A percentile compares a stretch with the other conserved stretches of the same genome.
Evolutionary conservation across 2,329 filamentous ascomycete species (phyloP).

Genomic region (Hyphodiscus sp.): DNA sequence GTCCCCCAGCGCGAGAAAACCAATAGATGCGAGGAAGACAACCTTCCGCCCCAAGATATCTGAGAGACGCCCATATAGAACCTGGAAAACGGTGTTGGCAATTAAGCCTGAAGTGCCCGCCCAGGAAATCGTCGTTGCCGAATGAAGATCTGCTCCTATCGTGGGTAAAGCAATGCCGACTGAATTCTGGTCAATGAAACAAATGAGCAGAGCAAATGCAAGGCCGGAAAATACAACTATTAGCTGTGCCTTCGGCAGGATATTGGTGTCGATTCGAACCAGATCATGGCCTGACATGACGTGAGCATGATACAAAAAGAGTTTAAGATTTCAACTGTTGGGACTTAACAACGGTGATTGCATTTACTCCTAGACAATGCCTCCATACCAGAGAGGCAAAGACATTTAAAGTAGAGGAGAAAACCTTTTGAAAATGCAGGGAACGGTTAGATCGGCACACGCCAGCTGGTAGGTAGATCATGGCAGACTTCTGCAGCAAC

Average conservation of each 20-base stretch:
- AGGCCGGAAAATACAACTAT: conserved; percentile 45
- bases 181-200: conserved; percentile 36
- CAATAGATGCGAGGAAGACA: conserved; percentile 47
- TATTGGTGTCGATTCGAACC: conserved; percentile 45
- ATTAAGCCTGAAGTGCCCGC: conserved; percentile 47
- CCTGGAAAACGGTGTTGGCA: conserved; percentile 56
- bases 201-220: conserved; percentile 46
- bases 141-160: conserved; percentile 39
- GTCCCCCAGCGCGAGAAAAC: conserved; percentile 48
- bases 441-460: conserved; percentile 4
- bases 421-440: not conserved
- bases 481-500: not conserved
- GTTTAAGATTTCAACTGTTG: not conserved
- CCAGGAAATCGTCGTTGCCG: conserved; percentile 47
- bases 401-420: not conserved
- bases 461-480: conserved; percentile 8
- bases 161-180: conserved; percentile 41
- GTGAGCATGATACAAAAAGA: not conserved
- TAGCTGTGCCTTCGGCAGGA: conserved; percentile 45
- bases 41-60: conserved; percentile 56
- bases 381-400: not conserved
- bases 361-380: not conserved
- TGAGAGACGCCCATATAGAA: conserved; percentile 56
- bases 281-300: conserved; percentile 21
- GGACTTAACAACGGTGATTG: not conserved